Evolutionary conservation across 2,329 filamentous ascomycete genomes (phyloP), one percentile per base, ranked within the genome.

Genomic region (Plectosphaerella cucumerina): DNA sequence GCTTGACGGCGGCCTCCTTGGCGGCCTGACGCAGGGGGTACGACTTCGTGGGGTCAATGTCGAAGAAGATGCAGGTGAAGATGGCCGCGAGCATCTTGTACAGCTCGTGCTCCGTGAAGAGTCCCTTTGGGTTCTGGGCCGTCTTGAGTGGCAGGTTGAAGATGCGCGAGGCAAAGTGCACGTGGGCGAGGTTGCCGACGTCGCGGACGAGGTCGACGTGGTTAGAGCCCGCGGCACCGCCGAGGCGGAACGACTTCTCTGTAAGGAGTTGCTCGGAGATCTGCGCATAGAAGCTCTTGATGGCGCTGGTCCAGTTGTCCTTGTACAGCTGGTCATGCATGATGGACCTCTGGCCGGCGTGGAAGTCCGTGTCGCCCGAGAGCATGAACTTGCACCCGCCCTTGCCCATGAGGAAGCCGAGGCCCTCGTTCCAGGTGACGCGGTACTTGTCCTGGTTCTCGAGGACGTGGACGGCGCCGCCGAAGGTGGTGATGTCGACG

Each of bases 121-220:
- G 65, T 3, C 86, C 86, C 57, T 75, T 79, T 3, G 82, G 80
- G 47, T 82, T 79, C 11, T 81, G 72, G 3, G 66, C 63, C 0
- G 81, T 84, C 70, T 89, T 88, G 37, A 90, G 70, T 0, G 87
- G 85, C 4, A 90, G 70, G 46, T 82, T 81, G 62, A 89, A 87
- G 20, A 76, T 73, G 5, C 78, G 76, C 3, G 85, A 73, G 0
- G 80, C 82, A 39, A 88, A 89, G 58, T 82, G 75, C 4, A 84
- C 80, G 6, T 86, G 85, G 0, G 76, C 78, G 22, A 88, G 68
- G 61, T 90, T 90, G 22, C 81, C 85, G 1, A 90, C 78, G 50
- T 89, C 84, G 21, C 84, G 80, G 10, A 89, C 72, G 4, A 92
- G 75, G 58, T 94, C 89, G 39, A 90, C 78, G 62, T 89, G 85